Percentiles rank a stretch among this genome's conserved stretches.
Evolutionary conservation across 2,329 filamentous ascomycete species (phyloP).

Genomic region (Aspergillus ochraceus): DNA sequence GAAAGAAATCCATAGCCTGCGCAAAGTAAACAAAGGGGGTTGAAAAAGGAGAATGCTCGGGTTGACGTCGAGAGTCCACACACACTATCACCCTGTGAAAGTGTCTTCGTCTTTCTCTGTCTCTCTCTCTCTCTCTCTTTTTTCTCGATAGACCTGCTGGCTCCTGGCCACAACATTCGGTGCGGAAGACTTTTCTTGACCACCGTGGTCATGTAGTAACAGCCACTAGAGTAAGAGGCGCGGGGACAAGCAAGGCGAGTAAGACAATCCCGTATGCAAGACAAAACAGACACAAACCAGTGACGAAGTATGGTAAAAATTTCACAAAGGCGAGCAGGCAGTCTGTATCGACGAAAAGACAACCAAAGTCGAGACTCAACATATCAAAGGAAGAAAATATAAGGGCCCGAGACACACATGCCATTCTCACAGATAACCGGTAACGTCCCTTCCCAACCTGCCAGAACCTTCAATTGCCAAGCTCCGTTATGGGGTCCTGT

Average conservation of each 20-base stretch:
- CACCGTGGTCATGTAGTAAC: constrained; percentile 6
- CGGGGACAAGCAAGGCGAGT: not conserved
- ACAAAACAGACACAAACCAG: not conserved
- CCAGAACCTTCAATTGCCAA: constrained; percentile 19
- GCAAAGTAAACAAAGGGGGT: not conserved
- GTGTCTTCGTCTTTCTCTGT: not conserved
- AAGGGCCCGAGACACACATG: constrained; percentile 13
- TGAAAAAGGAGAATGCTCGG: not conserved
- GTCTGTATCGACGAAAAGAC: not conserved
- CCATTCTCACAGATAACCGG: constrained; percentile 19
- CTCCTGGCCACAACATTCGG: not conserved
- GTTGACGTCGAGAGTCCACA: not conserved
- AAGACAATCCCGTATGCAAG: constrained; percentile 8
- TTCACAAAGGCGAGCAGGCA: constrained; percentile 1
- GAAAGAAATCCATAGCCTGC: constrained; percentile 17
- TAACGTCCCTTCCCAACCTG: constrained; percentile 15
- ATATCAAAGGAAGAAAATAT: constrained; percentile 10
- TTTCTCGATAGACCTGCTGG: not conserved
- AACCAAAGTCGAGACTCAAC: constrained; percentile 10
- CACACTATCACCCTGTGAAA: not conserved
- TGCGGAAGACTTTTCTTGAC: not conserved
- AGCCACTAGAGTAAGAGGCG: constrained; percentile 6
- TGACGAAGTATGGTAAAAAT: constrained; percentile 1
- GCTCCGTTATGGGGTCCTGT: constrained; percentile 18
- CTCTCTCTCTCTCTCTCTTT: not conserved